Percentiles rank a stretch among this genome's conserved stretches.
phyloP scores from a whole-genome alignment of 257 asterid species.

The Salvia splendens region DNA sequence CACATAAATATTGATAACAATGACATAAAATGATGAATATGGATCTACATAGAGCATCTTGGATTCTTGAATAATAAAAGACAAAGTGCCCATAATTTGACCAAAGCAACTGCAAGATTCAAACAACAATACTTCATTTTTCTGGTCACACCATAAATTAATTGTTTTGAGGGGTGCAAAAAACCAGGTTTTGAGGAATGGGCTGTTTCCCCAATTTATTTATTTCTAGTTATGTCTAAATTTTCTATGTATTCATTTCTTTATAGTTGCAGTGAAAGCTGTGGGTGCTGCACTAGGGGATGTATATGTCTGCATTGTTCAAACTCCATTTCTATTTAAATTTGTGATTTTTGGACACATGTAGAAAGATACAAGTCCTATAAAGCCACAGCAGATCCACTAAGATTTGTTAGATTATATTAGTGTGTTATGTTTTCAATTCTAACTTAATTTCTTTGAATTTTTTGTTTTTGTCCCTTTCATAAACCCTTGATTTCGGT shows the following conservation, averaged over 20 bases:
- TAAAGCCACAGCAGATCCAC: conserved; percentile 32
- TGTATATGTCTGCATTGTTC: conserved; percentile 31
- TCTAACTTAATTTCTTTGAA: not conserved
- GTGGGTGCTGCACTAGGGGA: conserved; percentile 43
- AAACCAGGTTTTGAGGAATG: conserved; percentile 51
- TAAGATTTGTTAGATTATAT: conserved; percentile 17
- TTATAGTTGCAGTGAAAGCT: conserved; percentile 29
- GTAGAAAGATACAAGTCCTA: conserved; percentile 23
- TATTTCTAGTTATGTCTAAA: not conserved
- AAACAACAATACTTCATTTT: conserved; percentile 32
- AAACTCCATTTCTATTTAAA: conserved; percentile 25
- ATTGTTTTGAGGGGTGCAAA: conserved; percentile 36
- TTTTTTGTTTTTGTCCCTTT: not conserved
- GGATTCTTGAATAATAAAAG: not conserved
- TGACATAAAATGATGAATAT: not conserved
- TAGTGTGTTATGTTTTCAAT: not conserved
- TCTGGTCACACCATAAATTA: conserved; percentile 16
- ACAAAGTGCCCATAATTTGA: conserved; percentile 34
- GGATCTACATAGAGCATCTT: not conserved
- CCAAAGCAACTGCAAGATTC: conserved; percentile 37
- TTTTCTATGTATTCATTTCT: not conserved
- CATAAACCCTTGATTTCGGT: not conserved
- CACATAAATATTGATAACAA: not conserved
- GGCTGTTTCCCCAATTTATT: conserved; percentile 45
- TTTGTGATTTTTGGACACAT: conserved; percentile 33